A percentile compares a stretch with the other conserved stretches of the same genome.
These are phyloP conservation scores for Trichoderma simmonsii DNA, from an alignment of 2,329 filamentous ascomycete genomes.

Conservation along the genomic window DNA sequence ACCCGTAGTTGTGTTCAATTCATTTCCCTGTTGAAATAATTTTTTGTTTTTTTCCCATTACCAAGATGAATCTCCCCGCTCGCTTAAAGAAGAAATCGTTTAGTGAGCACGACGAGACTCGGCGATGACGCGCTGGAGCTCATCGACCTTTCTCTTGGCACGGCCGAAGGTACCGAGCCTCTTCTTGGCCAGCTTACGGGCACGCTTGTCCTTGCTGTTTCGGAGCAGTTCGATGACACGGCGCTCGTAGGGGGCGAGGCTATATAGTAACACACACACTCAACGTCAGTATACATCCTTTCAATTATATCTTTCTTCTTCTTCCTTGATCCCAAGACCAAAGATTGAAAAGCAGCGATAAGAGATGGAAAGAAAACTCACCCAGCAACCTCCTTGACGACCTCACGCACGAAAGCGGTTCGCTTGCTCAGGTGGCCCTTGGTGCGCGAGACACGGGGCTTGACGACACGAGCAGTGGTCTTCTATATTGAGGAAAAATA, in stretches of 20 bases:
- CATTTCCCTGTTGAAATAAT: neutral
- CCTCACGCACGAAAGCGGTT: constrained; percentile 92
- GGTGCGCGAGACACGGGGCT: constrained; percentile 76
- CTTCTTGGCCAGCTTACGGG: constrained; percentile 99
- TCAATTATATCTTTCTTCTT: neutral
- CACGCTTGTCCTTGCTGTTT: constrained; percentile 99
- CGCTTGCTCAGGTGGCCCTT: constrained; percentile 97
- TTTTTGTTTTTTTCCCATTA: neutral
- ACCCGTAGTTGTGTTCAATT: constrained; percentile 19
- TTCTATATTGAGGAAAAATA: constrained; percentile 53
- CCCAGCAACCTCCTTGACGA: constrained; percentile 98
- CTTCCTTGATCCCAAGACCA: neutral
- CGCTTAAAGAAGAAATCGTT: constrained; percentile 28
- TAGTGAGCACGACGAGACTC: constrained; percentile 76
- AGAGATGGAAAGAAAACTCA: constrained; percentile 45
- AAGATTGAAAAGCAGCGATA: neutral
- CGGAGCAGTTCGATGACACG: constrained; percentile 98
- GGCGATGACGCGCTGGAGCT: constrained; percentile 96
- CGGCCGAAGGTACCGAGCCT: constrained; percentile 98
- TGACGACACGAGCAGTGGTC: constrained; percentile 74
- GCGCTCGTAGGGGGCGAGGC: constrained; percentile 93
- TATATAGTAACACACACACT: constrained; percentile 29
- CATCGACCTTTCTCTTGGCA: constrained; percentile 99
- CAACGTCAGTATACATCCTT: neutral
- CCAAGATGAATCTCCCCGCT: neutral